Conservation (phyloP, 2,329 filamentous ascomycete genomes). For the Elsinoe perseae region DNA sequence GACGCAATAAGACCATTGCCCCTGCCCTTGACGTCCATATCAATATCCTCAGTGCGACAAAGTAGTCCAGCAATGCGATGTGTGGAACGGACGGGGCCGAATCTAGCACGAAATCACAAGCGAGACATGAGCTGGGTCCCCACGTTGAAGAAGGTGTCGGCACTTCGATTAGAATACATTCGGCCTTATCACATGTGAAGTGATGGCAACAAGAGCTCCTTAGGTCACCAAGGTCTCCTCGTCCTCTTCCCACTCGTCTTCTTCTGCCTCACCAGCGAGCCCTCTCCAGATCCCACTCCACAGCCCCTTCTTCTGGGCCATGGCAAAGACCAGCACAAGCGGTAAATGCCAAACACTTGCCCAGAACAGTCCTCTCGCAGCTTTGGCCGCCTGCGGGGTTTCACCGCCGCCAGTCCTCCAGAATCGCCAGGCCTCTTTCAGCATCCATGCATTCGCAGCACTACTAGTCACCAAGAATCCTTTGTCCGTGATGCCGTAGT, state of each 20-base stretch:
- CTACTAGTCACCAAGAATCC: slow-evolving; percentile 74
- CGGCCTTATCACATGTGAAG: too few species aligned
- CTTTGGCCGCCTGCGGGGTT: slow-evolving; percentile 43
- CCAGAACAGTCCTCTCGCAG: slow-evolving; percentile 84
- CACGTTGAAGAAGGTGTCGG: too few species aligned
- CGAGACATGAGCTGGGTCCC: too few species aligned
- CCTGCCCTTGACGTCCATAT: not conserved
- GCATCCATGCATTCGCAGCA: slow-evolving; percentile 79
- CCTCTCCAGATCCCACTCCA: slow-evolving; percentile 75
- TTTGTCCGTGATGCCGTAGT: slow-evolving; percentile 73
- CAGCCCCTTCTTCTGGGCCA: slow-evolving; percentile 88
- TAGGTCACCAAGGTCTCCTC: slow-evolving; percentile 17
- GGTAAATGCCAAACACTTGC: slow-evolving; percentile 96
- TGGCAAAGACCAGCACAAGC: slow-evolving; percentile 77
- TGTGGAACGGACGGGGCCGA: too few species aligned
- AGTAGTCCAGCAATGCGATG: not conserved
- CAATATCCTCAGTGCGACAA: not conserved
- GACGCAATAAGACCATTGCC: too few species aligned
- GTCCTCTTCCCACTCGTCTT: slow-evolving; percentile 49
- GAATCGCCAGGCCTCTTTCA: slow-evolving; percentile 70
- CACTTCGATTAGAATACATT: too few species aligned
- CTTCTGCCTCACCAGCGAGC: slow-evolving; percentile 51
- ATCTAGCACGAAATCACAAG: too few species aligned
- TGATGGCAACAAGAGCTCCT: too few species aligned
- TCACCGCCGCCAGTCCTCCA: slow-evolving; percentile 70